Conservation (phyloP, 2,329 filamentous ascomycete genomes). For the Curvularia verruculosa region DNA sequence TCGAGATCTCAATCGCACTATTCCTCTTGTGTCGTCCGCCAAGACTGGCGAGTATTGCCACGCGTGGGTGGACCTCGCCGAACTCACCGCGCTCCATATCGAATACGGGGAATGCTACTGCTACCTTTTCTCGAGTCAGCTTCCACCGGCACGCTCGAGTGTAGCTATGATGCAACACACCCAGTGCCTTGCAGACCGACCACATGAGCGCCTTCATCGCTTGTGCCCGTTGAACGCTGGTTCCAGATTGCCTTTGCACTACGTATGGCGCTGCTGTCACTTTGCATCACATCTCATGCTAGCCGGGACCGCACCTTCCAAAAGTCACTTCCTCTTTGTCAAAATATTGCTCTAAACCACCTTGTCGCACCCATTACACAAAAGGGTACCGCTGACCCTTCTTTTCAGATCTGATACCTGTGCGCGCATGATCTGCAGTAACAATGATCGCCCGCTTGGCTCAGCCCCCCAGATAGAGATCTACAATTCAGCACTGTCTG, state of each 20-base stretch:
- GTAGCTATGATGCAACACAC: slow-evolving; percentile 10
- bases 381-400: background rate
- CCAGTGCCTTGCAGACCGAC: slow-evolving; percentile 6
- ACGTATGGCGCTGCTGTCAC: slow-evolving; percentile 9
- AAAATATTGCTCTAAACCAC: background rate
- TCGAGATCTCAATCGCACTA: slow-evolving; percentile 31
- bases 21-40: slow-evolving; percentile 22
- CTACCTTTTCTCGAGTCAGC: slow-evolving; percentile 15
- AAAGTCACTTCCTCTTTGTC: background rate
- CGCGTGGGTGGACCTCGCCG: slow-evolving; percentile 38
- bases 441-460: slow-evolving; percentile 14
- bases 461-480: slow-evolving; percentile 14
- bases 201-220: slow-evolving; percentile 11
- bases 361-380: background rate
- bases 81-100: slow-evolving; percentile 31
- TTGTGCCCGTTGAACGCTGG: slow-evolving; percentile 25
- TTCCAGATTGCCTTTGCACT: slow-evolving; percentile 19
- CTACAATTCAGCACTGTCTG: slow-evolving; percentile 9
- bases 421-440: slow-evolving; percentile 7
- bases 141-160: slow-evolving; percentile 13
- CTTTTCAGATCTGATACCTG: background rate
- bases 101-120: slow-evolving; percentile 19
- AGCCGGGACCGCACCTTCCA: slow-evolving; percentile 1
- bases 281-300: background rate
- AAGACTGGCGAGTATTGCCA: slow-evolving; percentile 22